These are phyloP conservation scores for Dillenia suffruticosa DNA, from an alignment of 164 flowering plant species.

Conservation along the genomic window DNA sequence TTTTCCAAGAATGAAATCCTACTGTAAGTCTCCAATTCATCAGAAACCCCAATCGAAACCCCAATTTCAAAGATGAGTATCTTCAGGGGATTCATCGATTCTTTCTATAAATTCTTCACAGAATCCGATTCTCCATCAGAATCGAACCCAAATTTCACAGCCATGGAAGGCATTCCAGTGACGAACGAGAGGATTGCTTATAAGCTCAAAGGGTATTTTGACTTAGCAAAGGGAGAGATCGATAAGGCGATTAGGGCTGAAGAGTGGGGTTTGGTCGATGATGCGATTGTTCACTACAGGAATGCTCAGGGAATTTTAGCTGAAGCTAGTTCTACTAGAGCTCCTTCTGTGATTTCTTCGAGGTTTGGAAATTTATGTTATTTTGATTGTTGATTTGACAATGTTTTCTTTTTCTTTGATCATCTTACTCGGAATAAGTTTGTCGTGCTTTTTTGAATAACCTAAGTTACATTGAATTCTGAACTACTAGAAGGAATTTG, in stretches of 20 bases:
- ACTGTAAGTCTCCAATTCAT: not conserved
- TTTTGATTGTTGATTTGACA: too few species aligned
- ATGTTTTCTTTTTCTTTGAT: not conserved
- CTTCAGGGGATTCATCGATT: constrained; percentile 48
- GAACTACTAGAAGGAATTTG: too few species aligned
- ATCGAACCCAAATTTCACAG: not conserved
- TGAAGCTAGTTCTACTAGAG: constrained; percentile 69
- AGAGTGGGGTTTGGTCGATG: constrained; percentile 91
- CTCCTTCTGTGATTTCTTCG: constrained; percentile 53
- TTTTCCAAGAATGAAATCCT: too few species aligned
- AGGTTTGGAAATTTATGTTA: constrained; percentile 28
- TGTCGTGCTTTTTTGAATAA: not conserved
- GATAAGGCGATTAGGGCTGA: constrained; percentile 91
- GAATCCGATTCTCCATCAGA: constrained; percentile 16
- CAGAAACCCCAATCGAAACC: not conserved
- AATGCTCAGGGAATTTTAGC: constrained; percentile 63
- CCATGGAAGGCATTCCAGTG: constrained; percentile 48
- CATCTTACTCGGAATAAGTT: not conserved
- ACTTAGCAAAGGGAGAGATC: constrained; percentile 84
- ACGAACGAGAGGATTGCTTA: constrained; percentile 70
- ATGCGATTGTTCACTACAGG: constrained; percentile 66
- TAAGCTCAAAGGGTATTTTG: constrained; percentile 90
- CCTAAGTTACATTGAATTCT: not conserved
- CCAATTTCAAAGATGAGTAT: constrained; percentile 42
- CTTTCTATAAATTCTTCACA: constrained; percentile 47